Base-by-base conservation (phyloP, 1,284 basidiomycete species). In the Thelephora terrestris region DNA sequence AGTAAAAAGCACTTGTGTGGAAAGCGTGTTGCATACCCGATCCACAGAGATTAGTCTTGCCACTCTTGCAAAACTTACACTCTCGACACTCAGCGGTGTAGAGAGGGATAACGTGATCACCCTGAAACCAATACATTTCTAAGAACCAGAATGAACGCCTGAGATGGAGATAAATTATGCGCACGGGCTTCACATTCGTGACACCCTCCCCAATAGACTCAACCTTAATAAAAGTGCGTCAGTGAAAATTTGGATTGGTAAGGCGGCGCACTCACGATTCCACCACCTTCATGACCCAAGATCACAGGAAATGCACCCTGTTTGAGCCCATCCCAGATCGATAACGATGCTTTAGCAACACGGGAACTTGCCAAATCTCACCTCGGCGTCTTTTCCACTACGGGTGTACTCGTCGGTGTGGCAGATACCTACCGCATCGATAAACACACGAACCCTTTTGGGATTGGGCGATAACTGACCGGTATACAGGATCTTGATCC, bases 21-120 rank as follows among this genome's bases (percentile, higher is more conserved):
- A 38, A 14, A 45, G 40, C 23, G 27, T 29, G 43, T 40, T 23
- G 55, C 60, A 27, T 55, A 87, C 89, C 87, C 71, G 81, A 79
- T 51, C 90, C 85, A 62, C 92, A 96, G 40, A 96, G 78, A 69
- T 98, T 99, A 52, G 95, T 99, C 78, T 98, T 99, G 54, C 95
- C 96, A 50, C 90, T 94, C 71, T 86, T 95, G 79, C 95, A 99
- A 74, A 98, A 98, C 68, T 95, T 95, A 74, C 93, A 97, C 70
- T 97, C 83, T 45, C 79, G 78, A 65, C 93, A 97, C 68, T 97
- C 93, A 47, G 91, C 91, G 44, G 90, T 95, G 65, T 94, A 95
- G 46, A 95, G 76, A 25, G 94, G 91, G 55, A 98, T 82, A 57
- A 98, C 94, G 73, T 94, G 92, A 64, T 95, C 91, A 40, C 91